Base-by-base conservation (phyloP, 331 rosid genomes). In the Ulmus americana region DNA sequence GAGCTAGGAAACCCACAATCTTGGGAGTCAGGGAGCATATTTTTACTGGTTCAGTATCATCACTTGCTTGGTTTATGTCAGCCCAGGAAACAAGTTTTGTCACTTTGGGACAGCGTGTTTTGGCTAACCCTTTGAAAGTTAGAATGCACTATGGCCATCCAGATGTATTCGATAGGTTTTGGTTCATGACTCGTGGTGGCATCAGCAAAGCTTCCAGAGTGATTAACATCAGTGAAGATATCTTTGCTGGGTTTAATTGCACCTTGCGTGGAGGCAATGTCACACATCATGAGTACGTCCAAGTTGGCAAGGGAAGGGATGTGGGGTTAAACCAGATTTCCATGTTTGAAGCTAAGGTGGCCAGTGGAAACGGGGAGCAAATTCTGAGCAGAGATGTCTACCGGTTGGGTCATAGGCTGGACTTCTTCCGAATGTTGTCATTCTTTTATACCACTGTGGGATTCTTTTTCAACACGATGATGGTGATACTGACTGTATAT, bases 121-220 rank as follows among this genome's bases (percentile, higher is more conserved):
- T 90, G 73, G 95, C 95, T n/a, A 85, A 88, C 61, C 95, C 97
- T 16, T 76, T 90, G 80, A 90, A 90, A 74, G 60, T 91, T 63
- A 60, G 96, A 74, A 80, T 88, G 96, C 97, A 91, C 82, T 90
- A 90, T 76, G 97, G 97, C 62, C 97, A 90, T 71, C 97, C 95
- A 3, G 95, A 90, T 81, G 95, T 85, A 67, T 90, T 90, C 68
- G 97, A 90, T 82, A 72, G 95, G 67, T 82, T 90, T 70, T 90
- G 90, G 89, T 82, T 80, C 77, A 22, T 90, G 77, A 90, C 95
- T 61, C 80, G 95, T 70, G 97, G 95, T 54, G 97, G 95, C 39
- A 45, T 90, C 53, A 90, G 97, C 70, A 90, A 90, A 79, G 97
- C 95, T 67, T 90, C 95, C 51, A 84, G 84, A 70, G 97, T 84